phyloP scores from a whole-genome alignment of 805 yeast genomes.

The Saturnispora quitensis region DNA sequence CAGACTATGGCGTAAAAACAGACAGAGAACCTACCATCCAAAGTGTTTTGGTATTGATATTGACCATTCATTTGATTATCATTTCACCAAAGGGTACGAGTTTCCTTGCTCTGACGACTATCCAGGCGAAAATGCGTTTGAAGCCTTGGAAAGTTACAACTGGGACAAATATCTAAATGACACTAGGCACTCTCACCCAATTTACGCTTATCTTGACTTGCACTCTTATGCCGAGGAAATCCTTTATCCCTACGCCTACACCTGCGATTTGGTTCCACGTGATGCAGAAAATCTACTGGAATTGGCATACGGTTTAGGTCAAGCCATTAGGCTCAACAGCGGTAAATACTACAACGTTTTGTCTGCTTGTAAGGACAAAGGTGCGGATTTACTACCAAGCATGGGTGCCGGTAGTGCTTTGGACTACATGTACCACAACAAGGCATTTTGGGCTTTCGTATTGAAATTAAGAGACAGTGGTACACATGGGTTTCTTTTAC shows the following conservation, averaged over 20 bases:
- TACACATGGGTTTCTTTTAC: slow-evolving; percentile 72
- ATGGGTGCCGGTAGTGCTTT: slow-evolving; percentile 73
- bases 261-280: slow-evolving; percentile 64
- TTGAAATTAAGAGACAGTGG: slow-evolving; percentile 77
- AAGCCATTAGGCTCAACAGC: slow-evolving; percentile 53
- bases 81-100: slow-evolving; percentile 53
- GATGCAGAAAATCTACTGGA: slow-evolving; percentile 77
- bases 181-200: slow-evolving; percentile 45
- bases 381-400: slow-evolving; percentile 63
- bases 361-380: slow-evolving; percentile 74
- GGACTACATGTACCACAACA: slow-evolving; percentile 76
- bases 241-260: slow-evolving; percentile 72
- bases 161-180: slow-evolving; percentile 39
- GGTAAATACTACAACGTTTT: slow-evolving; percentile 62
- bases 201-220: slow-evolving; percentile 71
- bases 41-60: slow-evolving; percentile 77
- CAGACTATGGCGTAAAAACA: slow-evolving; percentile 81
- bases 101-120: slow-evolving; percentile 80
- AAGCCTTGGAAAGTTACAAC: slow-evolving; percentile 47
- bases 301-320: slow-evolving; percentile 71
- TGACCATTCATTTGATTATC: slow-evolving; percentile 73
- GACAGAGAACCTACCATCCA: slow-evolving; percentile 63
- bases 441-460: slow-evolving; percentile 80
- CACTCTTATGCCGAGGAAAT: slow-evolving; percentile 83
- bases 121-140: slow-evolving; percentile 67